phyloP scores from a whole-genome alignment of 2,329 filamentous ascomycete genomes.

The Aspergillus eucalypticola region DNA sequence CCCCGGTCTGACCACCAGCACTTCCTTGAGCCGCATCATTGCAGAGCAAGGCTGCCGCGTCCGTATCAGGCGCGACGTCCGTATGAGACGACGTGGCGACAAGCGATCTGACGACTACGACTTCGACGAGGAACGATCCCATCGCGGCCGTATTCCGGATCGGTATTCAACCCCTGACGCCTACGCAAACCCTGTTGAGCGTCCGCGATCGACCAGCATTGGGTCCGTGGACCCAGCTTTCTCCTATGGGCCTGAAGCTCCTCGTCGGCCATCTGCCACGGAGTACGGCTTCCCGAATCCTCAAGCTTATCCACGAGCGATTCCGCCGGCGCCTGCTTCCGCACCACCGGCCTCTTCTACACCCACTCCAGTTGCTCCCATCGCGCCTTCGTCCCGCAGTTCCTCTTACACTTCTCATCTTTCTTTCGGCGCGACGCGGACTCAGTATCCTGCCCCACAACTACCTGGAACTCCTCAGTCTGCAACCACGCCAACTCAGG shows the following conservation, averaged over 20 bases:
- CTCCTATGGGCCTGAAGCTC: conserved; percentile 44
- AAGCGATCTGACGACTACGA: conserved; percentile 69
- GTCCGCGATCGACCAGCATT: conserved; percentile 63
- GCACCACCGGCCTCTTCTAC: conserved; percentile 29
- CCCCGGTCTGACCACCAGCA: conserved; percentile 88
- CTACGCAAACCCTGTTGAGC: conserved; percentile 51
- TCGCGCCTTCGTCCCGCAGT: conserved; percentile 18
- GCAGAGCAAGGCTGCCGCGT: conserved; percentile 97
- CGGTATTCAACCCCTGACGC: conserved; percentile 54
- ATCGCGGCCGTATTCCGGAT: conserved; percentile 45
- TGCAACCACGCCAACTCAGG: conserved; percentile 33
- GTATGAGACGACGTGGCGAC: conserved; percentile 80
- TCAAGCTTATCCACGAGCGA: conserved; percentile 38
- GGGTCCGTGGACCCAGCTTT: conserved; percentile 53
- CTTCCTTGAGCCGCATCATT: conserved; percentile 81
- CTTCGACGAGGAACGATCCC: conserved; percentile 58
- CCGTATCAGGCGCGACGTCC: conserved; percentile 88
- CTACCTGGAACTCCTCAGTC: conserved; percentile 48
- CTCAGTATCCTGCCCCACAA: conserved; percentile 45
- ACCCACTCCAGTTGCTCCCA: conserved; percentile 36
- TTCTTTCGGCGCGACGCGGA: conserved; percentile 43
- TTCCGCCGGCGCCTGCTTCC: conserved; percentile 39
- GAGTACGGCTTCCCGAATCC: conserved; percentile 43
- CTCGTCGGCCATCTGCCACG: conserved; percentile 52
- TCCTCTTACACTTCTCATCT: conserved; percentile 43